Evolutionary conservation across 805 yeast genomes (phyloP).

Genomic region (Yamadazyma insecticola): DNA sequence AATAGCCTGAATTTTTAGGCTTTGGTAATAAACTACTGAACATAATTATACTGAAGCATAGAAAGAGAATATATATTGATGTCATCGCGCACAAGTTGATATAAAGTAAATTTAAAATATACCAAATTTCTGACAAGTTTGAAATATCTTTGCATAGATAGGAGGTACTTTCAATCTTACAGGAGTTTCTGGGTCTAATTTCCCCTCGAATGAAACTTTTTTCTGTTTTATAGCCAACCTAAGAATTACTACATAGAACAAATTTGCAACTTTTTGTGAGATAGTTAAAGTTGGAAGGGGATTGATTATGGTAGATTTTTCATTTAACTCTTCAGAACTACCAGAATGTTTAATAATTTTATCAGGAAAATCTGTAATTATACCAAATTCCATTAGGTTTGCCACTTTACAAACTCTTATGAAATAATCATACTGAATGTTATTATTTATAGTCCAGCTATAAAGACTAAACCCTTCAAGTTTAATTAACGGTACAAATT

Average conservation of each 20-base stretch:
- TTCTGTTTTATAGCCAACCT: too few species aligned
- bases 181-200: too few species aligned
- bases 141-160: conserved; percentile 1
- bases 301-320: conserved; percentile 1
- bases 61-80: neutral
- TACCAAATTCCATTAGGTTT: conserved; percentile 26
- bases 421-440: conserved; percentile 32
- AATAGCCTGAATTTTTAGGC: conserved; percentile 23
- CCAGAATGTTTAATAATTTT: too few species aligned
- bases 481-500: conserved; percentile 33
- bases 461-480: conserved; percentile 27
- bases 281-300: conserved; percentile 3
- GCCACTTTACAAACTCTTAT: conserved; percentile 19
- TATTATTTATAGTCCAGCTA: conserved; percentile 38
- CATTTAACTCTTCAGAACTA: conserved; percentile 4
- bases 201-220: too few species aligned
- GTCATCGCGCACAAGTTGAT: neutral
- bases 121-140: conserved; percentile 3
- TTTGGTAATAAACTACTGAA: conserved; percentile 32
- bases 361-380: conserved; percentile 35
- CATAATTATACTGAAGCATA: conserved; percentile 21
- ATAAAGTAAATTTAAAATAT: conserved; percentile 1
- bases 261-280: conserved; percentile 1
- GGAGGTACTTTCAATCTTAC: neutral
- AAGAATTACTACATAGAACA: too few species aligned